Evolutionary conservation across 2,329 filamentous ascomycete species (phyloP), one percentile per base, ranked within the genome.

Genomic region (Stenocarpella maydis): DNA sequence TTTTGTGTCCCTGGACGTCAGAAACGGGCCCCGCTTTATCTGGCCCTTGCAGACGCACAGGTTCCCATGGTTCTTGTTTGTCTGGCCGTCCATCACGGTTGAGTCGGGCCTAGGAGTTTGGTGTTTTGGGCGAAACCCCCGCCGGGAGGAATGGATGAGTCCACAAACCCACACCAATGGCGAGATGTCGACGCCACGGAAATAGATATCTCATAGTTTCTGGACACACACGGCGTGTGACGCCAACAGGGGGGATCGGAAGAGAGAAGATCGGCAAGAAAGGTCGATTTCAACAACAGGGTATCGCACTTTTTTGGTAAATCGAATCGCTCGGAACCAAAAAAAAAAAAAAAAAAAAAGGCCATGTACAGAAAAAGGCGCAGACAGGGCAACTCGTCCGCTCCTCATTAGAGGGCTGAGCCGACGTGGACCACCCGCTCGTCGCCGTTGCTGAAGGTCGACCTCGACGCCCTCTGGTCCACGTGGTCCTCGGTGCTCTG

Each of bases 271-370:
- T 8, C 8, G 19, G 17, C 3, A 34, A 21, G 19, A 4, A 14
- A n/a, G 14, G 21, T 28, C 39, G 15, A 39, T 47, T 45, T 54
- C 21, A 60, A 45, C 15, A 63, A 63, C 58, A 63, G 58, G 58
- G 58, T 63, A 63, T 63, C 58, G 58, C 58, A 63, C 58, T 49
- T 49, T 61, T 61, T 61, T 34, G 41, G 15, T n/a, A 49, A 63
- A 63, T 49, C 58, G 43, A 28, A 63, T 63, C 58, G 58, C 58
- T 63, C 43, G 58, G 43, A 37, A n/a, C n/a, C n/a, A n/a, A n/a
- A n/a, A n/a, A n/a, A n/a, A n/a, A n/a, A n/a, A n/a, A n/a, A n/a
- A n/a, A n/a, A 5, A 47, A 63, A 28, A 63, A 37, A 49, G n/a
- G 14, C 9, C 49, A 63, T 63, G 43, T 65, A 65, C 50, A 53